Base-by-base conservation (phyloP, 371 early-diverging fungal species). In the Sanchytrium tribonematis region DNA sequence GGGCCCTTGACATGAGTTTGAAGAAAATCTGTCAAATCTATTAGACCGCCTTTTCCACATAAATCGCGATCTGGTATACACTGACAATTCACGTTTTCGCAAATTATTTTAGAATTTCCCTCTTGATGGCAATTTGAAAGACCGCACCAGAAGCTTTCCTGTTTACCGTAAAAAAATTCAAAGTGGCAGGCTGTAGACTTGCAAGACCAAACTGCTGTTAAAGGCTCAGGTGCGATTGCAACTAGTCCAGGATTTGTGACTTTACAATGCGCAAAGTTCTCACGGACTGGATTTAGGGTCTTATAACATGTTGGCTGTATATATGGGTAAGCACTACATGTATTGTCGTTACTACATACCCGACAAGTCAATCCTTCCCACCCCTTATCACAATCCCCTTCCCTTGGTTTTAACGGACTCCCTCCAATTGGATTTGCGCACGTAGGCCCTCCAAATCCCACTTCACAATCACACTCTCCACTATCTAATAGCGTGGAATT, bases 361-460 rank as follows among this genome's bases (percentile, higher is more conserved):
- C 30, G 2, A 29, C 69, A 69, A 48, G 2, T 32, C 22, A 31
- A 2, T n/a, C 69, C 69, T 27, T 5, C 5, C 30, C 30, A 69
- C 28, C 69, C 69, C n/a, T 69, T 30, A 48, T 30, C 27, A 29
- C 69, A 69, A 1, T 32, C 27, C 31, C 32, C 5, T 48, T 32
- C 69, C n/a, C 28, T 27, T 32, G 17, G 5, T 69, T 48, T 69
- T 1, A 2, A 22, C 17, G 48, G 16, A 31, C 1, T 17, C 28
- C 31, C 31, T 31, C 22, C 30, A 2, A 17, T 69, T 22, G 67
- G 70, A 28, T 5, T 12, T 65, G 83, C 75, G 72, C 94, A 93
- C 70, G 90, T 87, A 66, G 86, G 83, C n/a, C 90, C 91, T 17
- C 90, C 91, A 76, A 88, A 93, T 12, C 94, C 94, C 17, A 83